Evolutionary conservation across 129 eudicot genomes (phyloP).

Genomic region (Apium graveolens): DNA sequence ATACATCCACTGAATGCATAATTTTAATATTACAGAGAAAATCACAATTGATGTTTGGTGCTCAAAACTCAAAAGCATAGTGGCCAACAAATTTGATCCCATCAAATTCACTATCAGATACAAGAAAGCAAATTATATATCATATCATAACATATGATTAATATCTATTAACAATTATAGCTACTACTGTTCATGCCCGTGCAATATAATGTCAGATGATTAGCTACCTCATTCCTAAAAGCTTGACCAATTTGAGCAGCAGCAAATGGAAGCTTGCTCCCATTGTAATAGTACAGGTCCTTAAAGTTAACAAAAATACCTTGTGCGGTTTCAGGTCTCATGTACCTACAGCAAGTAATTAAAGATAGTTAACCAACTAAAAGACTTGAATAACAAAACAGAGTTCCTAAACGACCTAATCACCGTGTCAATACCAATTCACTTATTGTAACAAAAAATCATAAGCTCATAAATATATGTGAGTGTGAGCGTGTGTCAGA

Average conservation of each 20-base stretch:
- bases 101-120: neutral
- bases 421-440: neutral
- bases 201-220: neutral
- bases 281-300: constrained; percentile 89
- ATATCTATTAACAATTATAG: neutral
- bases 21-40: neutral
- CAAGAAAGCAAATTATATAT: neutral
- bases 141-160: neutral
- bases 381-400: neutral
- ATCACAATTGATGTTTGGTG: neutral
- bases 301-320: constrained; percentile 76
- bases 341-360: constrained; percentile 31
- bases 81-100: neutral
- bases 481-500: neutral
- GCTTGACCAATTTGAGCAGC: constrained; percentile 99
- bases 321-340: constrained; percentile 75
- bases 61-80: neutral
- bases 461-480: neutral
- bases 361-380: neutral
- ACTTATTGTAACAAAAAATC: neutral
- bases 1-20: neutral
- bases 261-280: constrained; percentile 93
- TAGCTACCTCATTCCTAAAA: constrained; percentile 52
- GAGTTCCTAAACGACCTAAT: neutral
- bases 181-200: neutral